Base-by-base conservation (phyloP, 768 basidiomycete genomes). In the Trametopsis cervina region DNA sequence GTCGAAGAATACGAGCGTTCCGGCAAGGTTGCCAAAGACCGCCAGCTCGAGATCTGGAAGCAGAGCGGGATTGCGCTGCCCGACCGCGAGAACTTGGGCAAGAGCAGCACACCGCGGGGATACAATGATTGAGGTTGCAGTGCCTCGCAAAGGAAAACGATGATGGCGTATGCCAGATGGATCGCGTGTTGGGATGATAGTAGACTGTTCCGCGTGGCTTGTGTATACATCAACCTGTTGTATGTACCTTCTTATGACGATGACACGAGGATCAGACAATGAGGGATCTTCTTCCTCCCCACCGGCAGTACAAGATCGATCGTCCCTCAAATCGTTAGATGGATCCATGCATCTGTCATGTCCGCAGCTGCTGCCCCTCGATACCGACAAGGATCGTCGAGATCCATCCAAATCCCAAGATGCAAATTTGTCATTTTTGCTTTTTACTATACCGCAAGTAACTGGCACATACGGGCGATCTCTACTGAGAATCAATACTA, bases 11-110 rank as follows among this genome's bases (percentile, higher is more conserved):
- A 88, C 60, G 80, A 83, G 61, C 61, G 60, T 38, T 57, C 70
- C 1, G 86, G 87, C 12, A 82, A 83, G 61, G 61, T 69, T 42
- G 85, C 87, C 0, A 82, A 81, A 54, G 87, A 91, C 63, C 74
- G 85, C 49, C 80, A 85, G 61, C 57, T 80, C 29, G 86, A 84
- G 58, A 69, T 86, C 46, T 87, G 81, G 80, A 80, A 74, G 62
- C 72, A 80, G 59, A 74, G 81, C 52, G 87, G 85, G 3, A 54
- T 82, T 40, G 68, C 69, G 11, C 58, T 69, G 40, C 55, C 57
- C 33, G 66, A 67, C 33, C 46, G 40, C 12, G 58, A 54, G 43
- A 57, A 56, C 25, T 33, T 42, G 11, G 47, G 47, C 2, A 29
- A 17, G 29, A 66, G 60, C 23, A 64, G 59, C 36, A 15, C 18